Conservation (phyloP, 345 rosid genomes). For the Boechera retrofracta region DNA sequence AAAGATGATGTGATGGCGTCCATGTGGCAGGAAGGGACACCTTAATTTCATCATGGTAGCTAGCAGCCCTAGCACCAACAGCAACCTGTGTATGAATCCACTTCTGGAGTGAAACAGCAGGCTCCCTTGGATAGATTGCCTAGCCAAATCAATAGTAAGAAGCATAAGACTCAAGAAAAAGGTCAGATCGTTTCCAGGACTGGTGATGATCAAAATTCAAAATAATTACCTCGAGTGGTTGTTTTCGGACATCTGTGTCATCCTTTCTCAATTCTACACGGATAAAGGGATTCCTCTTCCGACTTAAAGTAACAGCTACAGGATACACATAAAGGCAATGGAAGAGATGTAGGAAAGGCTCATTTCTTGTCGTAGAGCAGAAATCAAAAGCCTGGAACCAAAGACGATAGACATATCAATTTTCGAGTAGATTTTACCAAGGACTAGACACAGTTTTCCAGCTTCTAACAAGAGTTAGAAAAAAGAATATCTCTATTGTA, state of each 20-base stretch:
- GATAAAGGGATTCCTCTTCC: conserved; percentile 89
- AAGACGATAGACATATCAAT: conserved; percentile 27
- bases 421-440: conserved; percentile 21
- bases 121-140: conserved; percentile 92
- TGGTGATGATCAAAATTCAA: conserved; percentile 27
- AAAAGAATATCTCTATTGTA: conserved; percentile 11
- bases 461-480: conserved; percentile 24
- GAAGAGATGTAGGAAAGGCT: conserved; percentile 97
- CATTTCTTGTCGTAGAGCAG: conserved; percentile 88
- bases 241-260: conserved; percentile 87
- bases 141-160: conserved; percentile 49
- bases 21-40: conserved; percentile 87
- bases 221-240: conserved; percentile 82
- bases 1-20: conserved; percentile 93
- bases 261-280: conserved; percentile 94
- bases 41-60: conserved; percentile 93
- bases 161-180: conserved; percentile 30
- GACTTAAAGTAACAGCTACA: conserved; percentile 77
- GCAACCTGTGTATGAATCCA: conserved; percentile 95
- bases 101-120: conserved; percentile 71
- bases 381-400: conserved; percentile 97
- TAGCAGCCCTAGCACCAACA: conserved; percentile 80
- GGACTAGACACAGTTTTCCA: conserved; percentile 15
- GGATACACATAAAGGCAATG: conserved; percentile 97
- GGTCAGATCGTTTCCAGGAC: conserved; percentile 22